phyloP scores from a whole-genome alignment of 2,329 filamentous ascomycete genomes.

The Delphinella strobiligena region DNA sequence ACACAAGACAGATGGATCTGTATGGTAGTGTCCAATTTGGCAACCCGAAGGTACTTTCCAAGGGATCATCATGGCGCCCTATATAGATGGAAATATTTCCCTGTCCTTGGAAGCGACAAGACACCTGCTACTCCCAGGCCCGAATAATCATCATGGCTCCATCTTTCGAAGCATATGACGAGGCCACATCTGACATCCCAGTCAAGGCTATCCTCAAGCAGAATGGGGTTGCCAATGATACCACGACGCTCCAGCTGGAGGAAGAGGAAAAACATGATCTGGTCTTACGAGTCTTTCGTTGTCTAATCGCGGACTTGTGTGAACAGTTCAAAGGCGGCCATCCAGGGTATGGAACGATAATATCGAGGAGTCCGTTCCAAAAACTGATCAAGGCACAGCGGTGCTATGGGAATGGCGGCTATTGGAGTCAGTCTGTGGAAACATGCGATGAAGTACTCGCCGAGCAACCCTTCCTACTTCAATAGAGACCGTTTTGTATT shows the following conservation, averaged over 20 bases:
- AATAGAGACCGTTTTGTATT: constrained; percentile 52
- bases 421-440: constrained; percentile 52
- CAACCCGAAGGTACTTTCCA: background rate
- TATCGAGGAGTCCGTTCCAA: background rate
- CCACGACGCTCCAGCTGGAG: constrained; percentile 15
- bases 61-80: background rate
- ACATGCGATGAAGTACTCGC: constrained; percentile 49
- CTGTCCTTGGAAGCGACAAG: too few species aligned
- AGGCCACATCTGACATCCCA: constrained; percentile 5
- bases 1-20: background rate
- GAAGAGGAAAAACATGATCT: constrained; percentile 26
- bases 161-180: constrained; percentile 5
- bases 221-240: constrained; percentile 10
- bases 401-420: constrained; percentile 49
- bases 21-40: background rate
- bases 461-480: constrained; percentile 43
- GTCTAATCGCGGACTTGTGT: constrained; percentile 55
- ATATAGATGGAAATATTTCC: background rate
- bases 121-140: too few species aligned
- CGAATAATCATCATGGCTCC: constrained; percentile 3
- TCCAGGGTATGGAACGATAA: constrained; percentile 40
- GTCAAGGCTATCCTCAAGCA: constrained; percentile 15
- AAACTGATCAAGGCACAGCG: constrained; percentile 19
- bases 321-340: constrained; percentile 60
- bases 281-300: constrained; percentile 48